These are phyloP conservation scores for Oidiodendron maius DNA, from an alignment of 495 filamentous ascomycete species.

Conservation along the genomic window DNA sequence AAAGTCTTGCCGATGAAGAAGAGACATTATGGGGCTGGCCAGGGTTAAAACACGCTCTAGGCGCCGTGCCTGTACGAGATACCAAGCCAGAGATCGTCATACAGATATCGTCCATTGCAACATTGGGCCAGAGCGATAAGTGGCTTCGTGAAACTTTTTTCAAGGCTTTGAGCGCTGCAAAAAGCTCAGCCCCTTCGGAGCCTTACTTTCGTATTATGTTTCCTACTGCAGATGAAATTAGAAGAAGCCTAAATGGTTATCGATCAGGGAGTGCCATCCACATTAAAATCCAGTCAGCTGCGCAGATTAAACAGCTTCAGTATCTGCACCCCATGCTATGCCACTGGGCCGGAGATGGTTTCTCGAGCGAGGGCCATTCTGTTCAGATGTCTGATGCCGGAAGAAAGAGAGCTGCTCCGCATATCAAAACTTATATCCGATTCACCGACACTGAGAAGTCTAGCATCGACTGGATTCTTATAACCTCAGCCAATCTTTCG, in stretches of 20 bases:
- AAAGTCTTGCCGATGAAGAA: constrained; percentile 38
- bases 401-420: constrained; percentile 75
- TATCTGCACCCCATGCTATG: constrained; percentile 65
- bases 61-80: constrained; percentile 36
- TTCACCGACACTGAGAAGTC: constrained; percentile 44
- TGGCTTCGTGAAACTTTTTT: constrained; percentile 72
- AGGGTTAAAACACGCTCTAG: constrained; percentile 55
- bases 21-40: constrained; percentile 70
- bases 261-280: constrained; percentile 75
- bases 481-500: constrained; percentile 78
- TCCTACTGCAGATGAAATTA: constrained; percentile 73
- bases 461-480: constrained; percentile 76
- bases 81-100: constrained; percentile 53
- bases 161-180: constrained; percentile 6
- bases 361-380: constrained; percentile 9
- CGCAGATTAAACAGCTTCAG: constrained; percentile 68
- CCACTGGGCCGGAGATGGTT: constrained; percentile 60
- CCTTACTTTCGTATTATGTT: constrained; percentile 60
- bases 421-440: constrained; percentile 87
- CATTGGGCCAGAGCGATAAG: constrained; percentile 63
- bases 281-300: constrained; percentile 60
- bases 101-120: constrained; percentile 81
- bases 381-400: constrained; percentile 27
- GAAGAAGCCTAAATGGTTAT: constrained; percentile 76
- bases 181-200: constrained; percentile 26